These are phyloP conservation scores for Alternaria tenuissima DNA, from an alignment of 2,329 filamentous ascomycete species.

Conservation along the genomic window DNA sequence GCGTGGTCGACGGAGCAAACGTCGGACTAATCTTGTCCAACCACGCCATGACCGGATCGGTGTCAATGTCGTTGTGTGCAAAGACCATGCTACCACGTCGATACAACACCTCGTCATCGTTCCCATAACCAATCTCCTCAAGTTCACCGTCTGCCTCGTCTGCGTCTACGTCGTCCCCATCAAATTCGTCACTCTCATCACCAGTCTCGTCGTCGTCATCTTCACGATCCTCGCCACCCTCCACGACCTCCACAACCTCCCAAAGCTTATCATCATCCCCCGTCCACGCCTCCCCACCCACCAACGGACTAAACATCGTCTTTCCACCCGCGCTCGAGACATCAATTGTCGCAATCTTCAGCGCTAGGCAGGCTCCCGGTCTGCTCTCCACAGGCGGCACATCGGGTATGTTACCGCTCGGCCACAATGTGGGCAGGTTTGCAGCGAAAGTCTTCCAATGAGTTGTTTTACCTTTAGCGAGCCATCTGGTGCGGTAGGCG, in stretches of 20 bases:
- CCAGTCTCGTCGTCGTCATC: not conserved
- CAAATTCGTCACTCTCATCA: rapidly evolving
- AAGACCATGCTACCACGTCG: not conserved
- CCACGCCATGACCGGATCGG: not conserved
- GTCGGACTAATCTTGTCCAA: not conserved
- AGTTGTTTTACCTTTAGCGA: not conserved
- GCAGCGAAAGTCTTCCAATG: not conserved
- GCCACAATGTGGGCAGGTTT: not conserved
- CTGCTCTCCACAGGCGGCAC: not conserved
- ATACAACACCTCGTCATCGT: not conserved
- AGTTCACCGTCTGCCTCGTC: rapidly evolving
- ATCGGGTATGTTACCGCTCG: not conserved
- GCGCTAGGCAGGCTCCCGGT: not conserved
- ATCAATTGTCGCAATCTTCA: not conserved
- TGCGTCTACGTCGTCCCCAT: not conserved
- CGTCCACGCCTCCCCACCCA: not conserved
- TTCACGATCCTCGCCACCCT: not conserved
- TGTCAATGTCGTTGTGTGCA: rapidly evolving
- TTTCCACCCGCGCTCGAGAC: not conserved
- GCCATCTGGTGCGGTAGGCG: not conserved
- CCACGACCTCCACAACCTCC: not conserved
- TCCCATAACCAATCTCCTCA: not conserved
- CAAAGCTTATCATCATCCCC: not conserved
- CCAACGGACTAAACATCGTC: not conserved
- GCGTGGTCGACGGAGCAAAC: too few relatives aligned